Percentiles rank a stretch among this genome's conserved stretches.
Evolutionary conservation across 768 basidiomycete species (phyloP).

Genomic region (Sporobolomyces phaffii): DNA sequence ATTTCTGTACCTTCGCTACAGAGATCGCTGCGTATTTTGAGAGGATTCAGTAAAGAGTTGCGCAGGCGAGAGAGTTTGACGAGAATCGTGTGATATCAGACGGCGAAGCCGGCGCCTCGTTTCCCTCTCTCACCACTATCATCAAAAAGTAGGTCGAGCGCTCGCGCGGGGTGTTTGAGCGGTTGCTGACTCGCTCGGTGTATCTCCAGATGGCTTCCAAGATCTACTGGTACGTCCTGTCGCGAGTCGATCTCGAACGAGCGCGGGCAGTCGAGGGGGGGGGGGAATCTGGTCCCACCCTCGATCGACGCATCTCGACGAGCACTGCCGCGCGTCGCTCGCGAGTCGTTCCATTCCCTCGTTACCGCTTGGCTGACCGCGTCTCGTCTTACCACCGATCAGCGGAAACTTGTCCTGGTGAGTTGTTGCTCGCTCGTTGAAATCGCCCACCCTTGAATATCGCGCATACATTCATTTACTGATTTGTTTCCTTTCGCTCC

Average conservation of each 20-base stretch:
- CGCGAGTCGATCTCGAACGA: neutral
- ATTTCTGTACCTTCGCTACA: neutral
- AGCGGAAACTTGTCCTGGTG: constrained; percentile 38
- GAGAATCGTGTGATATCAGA: neutral
- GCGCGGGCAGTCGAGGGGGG: neutral
- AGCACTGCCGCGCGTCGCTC: neutral
- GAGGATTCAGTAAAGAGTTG: neutral
- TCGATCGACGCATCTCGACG: neutral
- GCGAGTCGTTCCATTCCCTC: neutral
- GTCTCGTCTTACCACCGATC: neutral
- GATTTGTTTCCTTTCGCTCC: too few relatives aligned
- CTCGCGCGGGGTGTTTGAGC: neutral
- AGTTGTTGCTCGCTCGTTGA: neutral
- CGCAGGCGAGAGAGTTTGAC: neutral
- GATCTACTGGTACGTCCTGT: constrained; percentile 26
- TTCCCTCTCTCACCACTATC: neutral
- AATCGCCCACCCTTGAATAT: neutral
- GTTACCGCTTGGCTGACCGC: neutral
- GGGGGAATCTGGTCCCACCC: neutral
- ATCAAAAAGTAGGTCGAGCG: constrained; percentile 7
- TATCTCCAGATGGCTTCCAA: constrained; percentile 25
- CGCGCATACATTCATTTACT: neutral
- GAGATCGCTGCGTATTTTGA: too few relatives aligned
- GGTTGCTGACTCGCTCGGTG: neutral
- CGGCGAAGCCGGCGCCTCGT: neutral